Evolutionary conservation across 139 green algal species (phyloP).

Genomic region (Desmodesmus armatus): DNA sequence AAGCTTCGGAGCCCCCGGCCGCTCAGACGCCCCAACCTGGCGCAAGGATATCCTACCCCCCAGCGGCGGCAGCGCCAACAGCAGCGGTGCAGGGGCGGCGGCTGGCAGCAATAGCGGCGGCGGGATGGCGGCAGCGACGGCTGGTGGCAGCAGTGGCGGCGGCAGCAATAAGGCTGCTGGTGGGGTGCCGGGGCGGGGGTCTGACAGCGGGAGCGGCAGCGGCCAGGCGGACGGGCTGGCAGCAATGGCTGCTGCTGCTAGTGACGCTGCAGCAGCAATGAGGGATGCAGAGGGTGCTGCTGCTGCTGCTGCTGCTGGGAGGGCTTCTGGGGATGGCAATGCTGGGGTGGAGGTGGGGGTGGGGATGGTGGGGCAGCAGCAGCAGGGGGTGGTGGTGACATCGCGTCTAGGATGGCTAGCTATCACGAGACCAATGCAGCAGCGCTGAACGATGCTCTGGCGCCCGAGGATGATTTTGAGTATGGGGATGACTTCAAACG

Average conservation of each 20-base stretch:
- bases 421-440: constrained; percentile 33
- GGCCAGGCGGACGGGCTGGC: constrained; percentile 11
- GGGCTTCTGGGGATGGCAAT: too few relatives aligned
- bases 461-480: constrained; percentile 40
- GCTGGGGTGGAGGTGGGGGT: too few relatives aligned
- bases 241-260: constrained; percentile 16
- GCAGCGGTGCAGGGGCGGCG: not conserved
- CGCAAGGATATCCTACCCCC: not conserved
- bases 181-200: too few relatives aligned
- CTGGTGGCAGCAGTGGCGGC: not conserved
- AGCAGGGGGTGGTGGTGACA: not conserved
- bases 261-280: constrained; percentile 38
- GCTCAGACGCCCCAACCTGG: constrained; percentile 31
- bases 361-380: not conserved
- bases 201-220: constrained; percentile 2
- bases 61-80: not conserved
- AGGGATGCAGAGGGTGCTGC: not conserved
- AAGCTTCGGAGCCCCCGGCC: not conserved
- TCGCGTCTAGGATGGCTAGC: not conserved
- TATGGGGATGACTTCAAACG: constrained; percentile 44
- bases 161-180: not conserved
- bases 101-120: not conserved
- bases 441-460: constrained; percentile 23
- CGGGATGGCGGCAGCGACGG: not conserved
- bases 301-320: not conserved